Base-by-base conservation (phyloP, 1,284 basidiomycete species). In the Anthracocystis walkeri region DNA sequence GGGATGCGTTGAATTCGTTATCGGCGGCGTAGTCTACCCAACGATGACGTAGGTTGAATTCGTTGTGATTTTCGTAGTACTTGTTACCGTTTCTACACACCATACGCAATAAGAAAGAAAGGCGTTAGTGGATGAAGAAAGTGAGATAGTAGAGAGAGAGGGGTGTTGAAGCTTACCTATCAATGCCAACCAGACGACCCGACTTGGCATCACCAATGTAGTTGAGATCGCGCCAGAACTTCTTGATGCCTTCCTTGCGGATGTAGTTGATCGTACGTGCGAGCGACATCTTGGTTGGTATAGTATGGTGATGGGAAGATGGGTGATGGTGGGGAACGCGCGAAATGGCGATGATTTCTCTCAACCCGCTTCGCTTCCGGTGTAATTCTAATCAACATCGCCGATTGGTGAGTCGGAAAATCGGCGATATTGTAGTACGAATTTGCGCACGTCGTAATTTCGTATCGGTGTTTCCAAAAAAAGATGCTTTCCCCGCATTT, bases 161-260 rank as follows among this genome's bases (percentile, higher is more conserved):
- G 5, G 29, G 4, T 8, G 29, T 8, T 4, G 29, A 11, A 21
- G 14, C 79, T 53, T 61, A 77, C 79, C 75, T 64, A 71, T 84
- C 83, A 42, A 72, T 69, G 21, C 83, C 83, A 12, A 84, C 80
- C 40, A 84, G 72, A 33, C 65, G 75, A 62, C 83, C 83, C 21
- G 78, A 76, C 71, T 84, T 84, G 63, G 82, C 81, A 45, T 84
- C 83, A 57, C 82, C 83, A 29, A 84, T 83, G 59, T 81, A 81
- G 61, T 83, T 75, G 49, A 84, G 63, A 58, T 84, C 81, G 16
- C 79, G 66, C 81, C 81, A 84, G 74, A 71, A 84, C 62, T 80
- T 77, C 53, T 72, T 65, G 52, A 80, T 53, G 12, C 83, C 83
- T 21, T 76, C 80, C 65, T 79, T 77, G 41, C 79, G 72, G 60